Percentiles rank a stretch among this genome's conserved stretches.
These are phyloP conservation scores for Pestalotiopsis fici DNA, from an alignment of 2,329 filamentous ascomycete species.

Conservation along the genomic window DNA sequence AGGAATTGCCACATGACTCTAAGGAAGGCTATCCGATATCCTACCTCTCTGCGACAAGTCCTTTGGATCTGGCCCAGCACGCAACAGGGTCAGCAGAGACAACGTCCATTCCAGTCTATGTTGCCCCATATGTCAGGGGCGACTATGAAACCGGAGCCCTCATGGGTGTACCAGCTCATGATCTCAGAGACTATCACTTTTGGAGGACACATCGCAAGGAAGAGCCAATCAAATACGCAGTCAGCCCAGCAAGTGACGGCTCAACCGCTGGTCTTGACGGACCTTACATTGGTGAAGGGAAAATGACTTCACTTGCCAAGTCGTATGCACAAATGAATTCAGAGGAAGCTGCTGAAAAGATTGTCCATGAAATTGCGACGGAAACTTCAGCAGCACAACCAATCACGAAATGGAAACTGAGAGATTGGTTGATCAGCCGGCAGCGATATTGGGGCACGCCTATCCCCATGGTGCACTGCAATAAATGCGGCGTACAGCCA, in stretches of 20 bases:
- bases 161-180: slow-evolving; percentile 90
- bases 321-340: slow-evolving; percentile 66
- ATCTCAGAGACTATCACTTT: slow-evolving; percentile 76
- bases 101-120: slow-evolving; percentile 69
- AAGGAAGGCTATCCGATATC: slow-evolving; percentile 70
- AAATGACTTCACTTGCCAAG: slow-evolving; percentile 67
- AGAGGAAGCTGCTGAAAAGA: slow-evolving; percentile 58
- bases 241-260: slow-evolving; percentile 53
- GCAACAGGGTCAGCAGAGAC: not conserved
- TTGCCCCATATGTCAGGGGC: slow-evolving; percentile 81
- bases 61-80: slow-evolving; percentile 43
- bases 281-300: slow-evolving; percentile 66
- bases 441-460: slow-evolving; percentile 91
- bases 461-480: slow-evolving; percentile 85
- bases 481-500: slow-evolving; percentile 73
- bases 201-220: slow-evolving; percentile 71
- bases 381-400: slow-evolving; percentile 58
- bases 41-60: slow-evolving; percentile 38
- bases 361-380: slow-evolving; percentile 57
- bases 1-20: slow-evolving; percentile 53
- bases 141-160: slow-evolving; percentile 87
- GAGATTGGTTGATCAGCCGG: slow-evolving; percentile 91
- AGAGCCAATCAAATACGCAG: slow-evolving; percentile 63
- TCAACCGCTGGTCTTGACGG: slow-evolving; percentile 42
- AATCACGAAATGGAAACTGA: slow-evolving; percentile 76